Evolutionary conservation across 192 early-diverging fungal genomes (phyloP).

Genomic region (Coemansia sp.): DNA sequence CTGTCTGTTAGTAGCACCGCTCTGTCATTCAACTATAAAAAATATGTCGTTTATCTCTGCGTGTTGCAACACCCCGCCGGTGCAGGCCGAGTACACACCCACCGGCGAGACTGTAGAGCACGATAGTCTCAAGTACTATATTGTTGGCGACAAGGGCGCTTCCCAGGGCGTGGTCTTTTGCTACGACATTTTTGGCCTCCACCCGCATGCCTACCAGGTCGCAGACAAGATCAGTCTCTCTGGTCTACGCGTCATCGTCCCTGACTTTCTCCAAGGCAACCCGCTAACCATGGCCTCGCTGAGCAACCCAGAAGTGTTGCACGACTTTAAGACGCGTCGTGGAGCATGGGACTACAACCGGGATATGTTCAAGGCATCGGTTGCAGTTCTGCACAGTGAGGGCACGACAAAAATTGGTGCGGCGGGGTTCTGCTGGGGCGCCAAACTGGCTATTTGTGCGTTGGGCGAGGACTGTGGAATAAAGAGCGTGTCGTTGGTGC

Average conservation of each 20-base stretch:
- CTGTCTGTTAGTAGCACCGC: not conserved
- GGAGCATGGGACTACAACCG: slow-evolving; percentile 11
- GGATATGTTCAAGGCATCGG: slow-evolving; percentile 19
- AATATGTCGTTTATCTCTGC: slow-evolving; percentile 23
- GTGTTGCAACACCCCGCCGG: slow-evolving; percentile 53
- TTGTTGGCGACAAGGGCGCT: slow-evolving; percentile 33
- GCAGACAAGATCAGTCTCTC: slow-evolving; percentile 47
- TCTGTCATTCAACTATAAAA: not conserved
- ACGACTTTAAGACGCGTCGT: slow-evolving; percentile 27
- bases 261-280: slow-evolving; percentile 59
- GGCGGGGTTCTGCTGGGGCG: slow-evolving; percentile 73
- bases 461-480: slow-evolving; percentile 52
- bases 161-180: slow-evolving; percentile 57
- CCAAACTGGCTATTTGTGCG: slow-evolving; percentile 54
- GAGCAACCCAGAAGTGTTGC: slow-evolving; percentile 12
- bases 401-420: slow-evolving; percentile 53
- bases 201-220: slow-evolving; percentile 59
- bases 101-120: slow-evolving; percentile 16
- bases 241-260: slow-evolving; percentile 60
- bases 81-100: slow-evolving; percentile 40
- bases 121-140: slow-evolving; percentile 26
- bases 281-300: slow-evolving; percentile 27
- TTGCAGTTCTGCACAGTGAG: slow-evolving; percentile 39
- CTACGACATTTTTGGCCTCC: slow-evolving; percentile 66
- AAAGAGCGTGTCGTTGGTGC: slow-evolving; percentile 52